Base-by-base conservation (phyloP, 1,284 basidiomycete genomes). In the Tilletiaria anomala region DNA sequence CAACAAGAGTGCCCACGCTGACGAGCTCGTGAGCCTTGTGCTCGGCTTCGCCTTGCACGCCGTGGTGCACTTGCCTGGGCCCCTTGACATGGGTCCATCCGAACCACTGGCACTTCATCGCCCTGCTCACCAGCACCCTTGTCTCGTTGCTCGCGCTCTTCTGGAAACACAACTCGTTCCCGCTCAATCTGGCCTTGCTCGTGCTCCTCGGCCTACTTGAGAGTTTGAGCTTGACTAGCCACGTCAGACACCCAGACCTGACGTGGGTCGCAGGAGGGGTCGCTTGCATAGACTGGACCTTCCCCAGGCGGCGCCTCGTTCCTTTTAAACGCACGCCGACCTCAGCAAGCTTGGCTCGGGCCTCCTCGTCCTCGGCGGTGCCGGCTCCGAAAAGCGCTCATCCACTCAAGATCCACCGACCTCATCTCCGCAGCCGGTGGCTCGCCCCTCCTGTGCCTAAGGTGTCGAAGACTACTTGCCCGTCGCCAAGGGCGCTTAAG, bases 141-240 rank as follows among this genome's bases (percentile, higher is more conserved):
- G 66, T 83, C 58, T 79, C 79, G 49, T 76, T 88, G 34, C 78
- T 78, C 3, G 68, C 83, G 34, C 72, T 86, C 12, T 87, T 77
- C 71, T 86, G 81, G 80, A 86, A 88, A 68, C 79, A 84, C 48
- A 83, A 86, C 70, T 78, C 74, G 61, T 78, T 83, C 63, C 84
- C 86, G 14, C 70, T 75, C 66, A 91, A 91, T 69, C 73, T 87
- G 39, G 70, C 81, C 38, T 72, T 89, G 14, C 73, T 91, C 29
- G 75, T 76, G 18, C 74, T 78, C 0, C 87, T 86, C 68, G 87
- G 83, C 5, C 58, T 79, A 3, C 44, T 63, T 26, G 62, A 63
- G 32, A 47, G 53, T 1, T 26, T 62, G 35, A 47, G 80, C 1
- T 71, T 91, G 40, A 86, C 86, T 23, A 69, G 83, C 10, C 76